Conservation (phyloP, 805 yeast species). For the Starmerella khaoyaiensis region DNA sequence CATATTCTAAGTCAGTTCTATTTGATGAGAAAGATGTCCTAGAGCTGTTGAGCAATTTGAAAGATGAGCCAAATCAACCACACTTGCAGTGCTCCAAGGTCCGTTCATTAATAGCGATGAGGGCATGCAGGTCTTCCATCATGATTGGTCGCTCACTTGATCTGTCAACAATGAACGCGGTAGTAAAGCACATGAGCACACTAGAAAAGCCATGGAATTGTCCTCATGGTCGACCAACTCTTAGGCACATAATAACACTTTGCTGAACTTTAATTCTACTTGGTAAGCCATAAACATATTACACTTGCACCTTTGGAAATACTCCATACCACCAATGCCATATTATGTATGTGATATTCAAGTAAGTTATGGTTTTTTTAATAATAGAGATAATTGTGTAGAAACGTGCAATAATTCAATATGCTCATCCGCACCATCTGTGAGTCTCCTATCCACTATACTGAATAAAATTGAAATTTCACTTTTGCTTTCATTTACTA, state of each 20-base stretch:
- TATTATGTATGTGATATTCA: no score
- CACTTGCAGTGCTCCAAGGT: constrained; percentile 58
- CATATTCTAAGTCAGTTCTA: constrained; percentile 54
- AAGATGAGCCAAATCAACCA: constrained; percentile 38
- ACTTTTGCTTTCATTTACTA: constrained; percentile 46
- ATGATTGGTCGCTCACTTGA: constrained; percentile 79
- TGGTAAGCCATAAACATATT: background rate
- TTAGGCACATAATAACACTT: constrained; percentile 68
- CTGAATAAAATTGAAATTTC: constrained; percentile 51
- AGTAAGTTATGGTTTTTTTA: no score
- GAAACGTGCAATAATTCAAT: constrained; percentile 61
- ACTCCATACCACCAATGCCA: no score
- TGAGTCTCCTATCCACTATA: constrained; percentile 58
- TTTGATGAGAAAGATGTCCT: constrained; percentile 56
- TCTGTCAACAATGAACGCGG: constrained; percentile 45
- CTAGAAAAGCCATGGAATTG: constrained; percentile 86
- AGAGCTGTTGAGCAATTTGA: constrained; percentile 59
- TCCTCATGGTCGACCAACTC: constrained; percentile 97
- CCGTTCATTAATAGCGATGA: constrained; percentile 76
- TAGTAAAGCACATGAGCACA: constrained; percentile 53
- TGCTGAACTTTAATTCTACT: no score
- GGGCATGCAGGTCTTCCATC: constrained; percentile 86
- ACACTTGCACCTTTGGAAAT: no score
- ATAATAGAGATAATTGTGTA: constrained; percentile 34
- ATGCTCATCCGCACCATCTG: constrained; percentile 83